A percentile compares a stretch with the other conserved stretches of the same genome.
These are phyloP conservation scores for Boletus reticulatus DNA, from an alignment of 768 basidiomycete species.

Conservation along the genomic window DNA sequence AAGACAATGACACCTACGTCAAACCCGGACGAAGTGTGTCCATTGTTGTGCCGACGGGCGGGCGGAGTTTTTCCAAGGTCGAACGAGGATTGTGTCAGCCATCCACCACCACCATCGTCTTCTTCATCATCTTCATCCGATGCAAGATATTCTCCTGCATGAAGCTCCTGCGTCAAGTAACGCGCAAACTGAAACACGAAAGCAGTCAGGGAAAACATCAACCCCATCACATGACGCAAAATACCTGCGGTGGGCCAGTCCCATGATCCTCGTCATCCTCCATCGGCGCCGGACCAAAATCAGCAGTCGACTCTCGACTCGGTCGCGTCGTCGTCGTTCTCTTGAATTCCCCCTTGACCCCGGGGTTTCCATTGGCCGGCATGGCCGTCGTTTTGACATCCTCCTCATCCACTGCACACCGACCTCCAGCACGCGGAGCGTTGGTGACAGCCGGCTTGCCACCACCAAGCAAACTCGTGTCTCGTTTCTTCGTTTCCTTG, in stretches of 20 bases:
- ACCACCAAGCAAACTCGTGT: constrained; percentile 79
- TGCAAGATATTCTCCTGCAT: constrained; percentile 53
- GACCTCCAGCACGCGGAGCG: constrained; percentile 30
- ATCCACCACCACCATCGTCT: constrained; percentile 59
- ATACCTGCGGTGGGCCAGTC: constrained; percentile 45
- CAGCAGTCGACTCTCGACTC: constrained; percentile 53
- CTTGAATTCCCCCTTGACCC: constrained; percentile 57
- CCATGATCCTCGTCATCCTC: constrained; percentile 46
- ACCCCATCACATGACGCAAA: constrained; percentile 5
- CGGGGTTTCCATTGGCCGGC: constrained; percentile 17
- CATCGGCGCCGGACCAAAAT: constrained; percentile 59
- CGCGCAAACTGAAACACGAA: constrained; percentile 61
- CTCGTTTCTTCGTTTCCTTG: constrained; percentile 81
- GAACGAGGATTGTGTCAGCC: constrained; percentile 79
- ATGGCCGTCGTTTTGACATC: constrained; percentile 35
- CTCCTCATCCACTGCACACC: constrained; percentile 75
- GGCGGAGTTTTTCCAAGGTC: constrained; percentile 50
- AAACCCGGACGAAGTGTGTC: constrained; percentile 49
- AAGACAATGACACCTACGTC: constrained; percentile 44
- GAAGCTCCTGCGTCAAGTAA: constrained; percentile 75
- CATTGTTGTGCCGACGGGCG: constrained; percentile 45
- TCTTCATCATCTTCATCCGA: constrained; percentile 59
- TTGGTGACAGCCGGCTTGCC: constrained; percentile 66
- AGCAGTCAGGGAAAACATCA: neutral
- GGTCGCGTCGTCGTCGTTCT: constrained; percentile 44